These are phyloP conservation scores for Neoboletus magnificus DNA, from an alignment of 768 basidiomycete genomes.

Conservation along the genomic window DNA sequence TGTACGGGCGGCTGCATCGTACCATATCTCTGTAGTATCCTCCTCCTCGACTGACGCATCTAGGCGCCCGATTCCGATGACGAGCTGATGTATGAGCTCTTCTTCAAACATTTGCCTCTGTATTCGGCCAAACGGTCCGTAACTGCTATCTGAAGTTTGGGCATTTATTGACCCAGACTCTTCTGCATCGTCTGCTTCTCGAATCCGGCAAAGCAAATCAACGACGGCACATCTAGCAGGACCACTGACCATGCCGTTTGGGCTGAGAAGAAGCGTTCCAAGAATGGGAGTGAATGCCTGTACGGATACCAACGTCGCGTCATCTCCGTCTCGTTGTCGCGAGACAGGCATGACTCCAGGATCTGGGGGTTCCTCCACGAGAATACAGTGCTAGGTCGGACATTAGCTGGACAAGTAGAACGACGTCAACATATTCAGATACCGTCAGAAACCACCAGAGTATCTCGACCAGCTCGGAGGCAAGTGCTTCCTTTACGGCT, in stretches of 20 bases:
- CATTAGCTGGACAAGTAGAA: background rate
- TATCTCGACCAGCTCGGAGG: conserved; percentile 71
- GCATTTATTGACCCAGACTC: conserved; percentile 35
- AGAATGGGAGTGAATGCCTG: conserved; percentile 90
- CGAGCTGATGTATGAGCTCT: conserved; percentile 81
- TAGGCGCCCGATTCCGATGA: conserved; percentile 85
- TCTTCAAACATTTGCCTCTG: conserved; percentile 70
- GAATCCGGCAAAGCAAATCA: conserved; percentile 68
- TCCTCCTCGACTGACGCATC: conserved; percentile 40
- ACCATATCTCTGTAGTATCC: conserved; percentile 33
- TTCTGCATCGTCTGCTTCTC: conserved; percentile 51
- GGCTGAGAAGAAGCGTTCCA: conserved; percentile 81
- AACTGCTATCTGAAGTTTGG: conserved; percentile 23
- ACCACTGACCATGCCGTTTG: conserved; percentile 69
- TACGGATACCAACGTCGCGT: conserved; percentile 57
- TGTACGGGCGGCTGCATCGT: conserved; percentile 31
- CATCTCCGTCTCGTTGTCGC: conserved; percentile 12
- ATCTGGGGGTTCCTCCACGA: conserved; percentile 46
- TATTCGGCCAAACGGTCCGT: conserved; percentile 48
- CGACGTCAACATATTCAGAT: conserved; percentile 11
- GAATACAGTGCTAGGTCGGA: conserved; percentile 56
- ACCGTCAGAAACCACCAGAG: conserved; percentile 93
- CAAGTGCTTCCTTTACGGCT: conserved; percentile 82
- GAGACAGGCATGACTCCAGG: conserved; percentile 10
- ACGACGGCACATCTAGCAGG: conserved; percentile 75